Percentiles rank a stretch among this genome's conserved stretches.
Evolutionary conservation across 352 stramenopile species (phyloP).

Genomic region (Phytophthora quininea): DNA sequence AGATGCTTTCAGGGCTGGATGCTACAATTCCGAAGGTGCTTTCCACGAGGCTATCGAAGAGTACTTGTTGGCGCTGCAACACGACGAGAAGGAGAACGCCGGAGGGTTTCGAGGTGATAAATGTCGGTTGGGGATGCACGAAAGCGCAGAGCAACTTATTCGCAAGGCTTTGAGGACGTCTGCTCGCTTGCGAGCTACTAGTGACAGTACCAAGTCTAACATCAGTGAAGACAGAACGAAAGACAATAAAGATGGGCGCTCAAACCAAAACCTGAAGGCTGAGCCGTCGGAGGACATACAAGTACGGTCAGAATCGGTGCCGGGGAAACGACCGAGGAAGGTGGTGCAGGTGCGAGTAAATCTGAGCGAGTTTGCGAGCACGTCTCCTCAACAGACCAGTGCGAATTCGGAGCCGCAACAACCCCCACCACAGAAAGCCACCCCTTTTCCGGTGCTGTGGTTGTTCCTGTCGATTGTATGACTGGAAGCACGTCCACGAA

Average conservation of each 20-base stretch:
- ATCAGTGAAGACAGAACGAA: no score
- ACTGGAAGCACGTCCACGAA: background rate
- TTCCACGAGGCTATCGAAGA: constrained; percentile 79
- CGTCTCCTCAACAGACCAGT: background rate
- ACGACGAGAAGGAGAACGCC: constrained; percentile 63
- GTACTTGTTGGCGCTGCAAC: constrained; percentile 71
- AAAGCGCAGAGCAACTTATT: constrained; percentile 30
- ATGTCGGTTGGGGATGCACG: constrained; percentile 23
- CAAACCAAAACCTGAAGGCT: no score
- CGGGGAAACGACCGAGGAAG: constrained; percentile 27
- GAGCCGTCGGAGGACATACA: background rate
- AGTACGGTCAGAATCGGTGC: constrained; percentile 7
- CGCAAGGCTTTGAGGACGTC: constrained; percentile 24
- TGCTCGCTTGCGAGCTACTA: constrained; percentile 5
- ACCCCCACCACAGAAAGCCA: background rate
- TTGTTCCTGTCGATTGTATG: background rate
- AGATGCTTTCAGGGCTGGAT: constrained; percentile 47
- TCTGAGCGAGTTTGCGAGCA: constrained; percentile 36
- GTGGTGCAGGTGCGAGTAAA: constrained; percentile 59
- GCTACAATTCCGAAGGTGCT: constrained; percentile 73
- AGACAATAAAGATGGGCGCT: no score
- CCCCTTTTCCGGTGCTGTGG: background rate
- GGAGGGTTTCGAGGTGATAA: constrained; percentile 32
- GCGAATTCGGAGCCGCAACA: background rate
- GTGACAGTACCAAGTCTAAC: background rate